These are phyloP conservation scores for Acacia melanoxylon DNA, from an alignment of 306 rosid species.

Conservation along the genomic window DNA sequence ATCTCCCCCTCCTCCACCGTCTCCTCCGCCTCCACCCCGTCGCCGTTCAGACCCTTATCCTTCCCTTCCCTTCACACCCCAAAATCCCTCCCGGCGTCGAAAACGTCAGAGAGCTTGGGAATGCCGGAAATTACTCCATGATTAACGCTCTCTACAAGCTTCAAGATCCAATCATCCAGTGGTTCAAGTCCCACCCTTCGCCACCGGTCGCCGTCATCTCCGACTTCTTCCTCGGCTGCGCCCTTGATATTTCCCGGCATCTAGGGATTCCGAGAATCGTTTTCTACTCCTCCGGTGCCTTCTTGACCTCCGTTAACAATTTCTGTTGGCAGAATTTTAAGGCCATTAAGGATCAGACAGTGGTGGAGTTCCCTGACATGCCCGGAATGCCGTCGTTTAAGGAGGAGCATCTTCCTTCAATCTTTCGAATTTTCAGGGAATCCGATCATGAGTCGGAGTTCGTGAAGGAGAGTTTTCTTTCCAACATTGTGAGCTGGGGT, in stretches of 20 bases:
- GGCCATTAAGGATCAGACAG: background rate
- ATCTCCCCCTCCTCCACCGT: conserved; percentile 33
- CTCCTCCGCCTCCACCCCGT: conserved; percentile 43
- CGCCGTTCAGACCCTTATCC: conserved; percentile 34
- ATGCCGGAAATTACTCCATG: conserved; percentile 31
- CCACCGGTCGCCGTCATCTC: conserved; percentile 58
- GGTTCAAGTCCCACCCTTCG: conserved; percentile 52
- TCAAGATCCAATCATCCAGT: conserved; percentile 35
- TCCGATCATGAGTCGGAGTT: conserved; percentile 35
- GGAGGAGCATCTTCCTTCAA: conserved; percentile 40
- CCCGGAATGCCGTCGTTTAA: conserved; percentile 46
- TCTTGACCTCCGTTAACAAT: background rate
- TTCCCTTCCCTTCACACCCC: conserved; percentile 58
- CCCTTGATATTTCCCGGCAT: conserved; percentile 34
- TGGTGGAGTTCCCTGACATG: conserved; percentile 27
- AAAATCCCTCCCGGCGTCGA: conserved; percentile 42
- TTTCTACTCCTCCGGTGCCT: conserved; percentile 29
- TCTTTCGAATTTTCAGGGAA: background rate
- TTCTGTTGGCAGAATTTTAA: conserved; percentile 13
- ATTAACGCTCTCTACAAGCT: conserved; percentile 37
- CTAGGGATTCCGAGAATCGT: conserved; percentile 41
- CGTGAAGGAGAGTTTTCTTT: conserved; percentile 13
- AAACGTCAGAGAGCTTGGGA: conserved; percentile 48
- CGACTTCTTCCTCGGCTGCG: conserved; percentile 61
- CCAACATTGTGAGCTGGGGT: conserved; percentile 43